A percentile compares a stretch with the other conserved stretches of the same genome.
Evolutionary conservation across 2,329 filamentous ascomycete genomes (phyloP).

Genomic region (Aspergillus latus): DNA sequence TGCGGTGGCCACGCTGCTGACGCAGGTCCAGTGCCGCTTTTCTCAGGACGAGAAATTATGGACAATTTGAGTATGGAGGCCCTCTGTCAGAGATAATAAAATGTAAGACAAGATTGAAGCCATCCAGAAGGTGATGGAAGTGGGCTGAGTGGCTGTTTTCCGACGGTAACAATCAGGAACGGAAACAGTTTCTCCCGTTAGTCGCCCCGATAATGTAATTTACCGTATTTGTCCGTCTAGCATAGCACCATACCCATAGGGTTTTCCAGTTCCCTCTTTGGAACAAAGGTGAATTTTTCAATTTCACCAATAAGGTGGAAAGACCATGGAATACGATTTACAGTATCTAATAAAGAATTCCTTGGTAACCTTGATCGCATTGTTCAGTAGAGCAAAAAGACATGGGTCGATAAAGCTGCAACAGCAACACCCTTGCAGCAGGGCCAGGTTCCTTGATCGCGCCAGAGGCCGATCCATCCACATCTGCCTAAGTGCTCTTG

Average conservation of each 20-base stretch:
- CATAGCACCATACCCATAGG: background rate
- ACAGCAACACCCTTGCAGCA: constrained; percentile 19
- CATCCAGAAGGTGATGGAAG: background rate
- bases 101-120: background rate
- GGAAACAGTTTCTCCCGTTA: constrained; percentile 19
- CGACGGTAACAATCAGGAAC: constrained; percentile 17
- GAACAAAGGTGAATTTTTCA: background rate
- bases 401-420: too few relatives aligned
- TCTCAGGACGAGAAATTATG: background rate
- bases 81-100: background rate
- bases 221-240: background rate
- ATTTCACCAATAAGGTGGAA: too few relatives aligned
- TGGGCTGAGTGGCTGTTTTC: constrained; percentile 8
- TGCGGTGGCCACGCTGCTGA: background rate
- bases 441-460: constrained; percentile 26
- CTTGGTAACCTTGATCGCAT: too few relatives aligned
- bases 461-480: constrained; percentile 27
- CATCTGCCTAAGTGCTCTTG: constrained; percentile 23
- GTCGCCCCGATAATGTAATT: constrained; percentile 24
- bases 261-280: background rate
- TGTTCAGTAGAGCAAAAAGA: too few relatives aligned
- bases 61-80: background rate
- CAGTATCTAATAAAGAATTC: too few relatives aligned
- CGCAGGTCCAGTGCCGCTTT: background rate
- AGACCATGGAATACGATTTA: too few relatives aligned